These are phyloP conservation scores for Arthrobotrys conoides DNA, from an alignment of 2,329 filamentous ascomycete species.

Conservation along the genomic window DNA sequence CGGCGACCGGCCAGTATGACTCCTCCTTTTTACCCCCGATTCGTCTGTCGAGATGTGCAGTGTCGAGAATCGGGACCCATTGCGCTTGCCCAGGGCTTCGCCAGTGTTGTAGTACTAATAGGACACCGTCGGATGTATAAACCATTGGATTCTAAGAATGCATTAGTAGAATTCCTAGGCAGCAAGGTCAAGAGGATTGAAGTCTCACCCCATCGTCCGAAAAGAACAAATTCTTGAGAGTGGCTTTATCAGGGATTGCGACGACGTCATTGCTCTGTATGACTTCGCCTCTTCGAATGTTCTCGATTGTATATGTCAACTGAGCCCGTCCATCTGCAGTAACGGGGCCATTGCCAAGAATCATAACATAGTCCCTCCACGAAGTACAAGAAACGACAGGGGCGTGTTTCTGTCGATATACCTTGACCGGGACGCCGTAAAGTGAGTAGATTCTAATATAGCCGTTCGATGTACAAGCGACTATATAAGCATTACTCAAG, in stretches of 20 bases:
- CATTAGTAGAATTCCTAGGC: constrained; percentile 26
- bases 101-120: constrained; percentile 92
- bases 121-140: constrained; percentile 91
- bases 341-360: constrained; percentile 91
- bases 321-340: constrained; percentile 82
- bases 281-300: constrained; percentile 92
- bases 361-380: constrained; percentile 96
- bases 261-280: constrained; percentile 94
- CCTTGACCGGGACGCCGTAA: constrained; percentile 87
- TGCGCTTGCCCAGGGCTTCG: constrained; percentile 84
- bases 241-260: constrained; percentile 81
- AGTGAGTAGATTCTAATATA: constrained; percentile 95
- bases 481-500: constrained; percentile 89
- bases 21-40: constrained; percentile 88
- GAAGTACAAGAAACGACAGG: constrained; percentile 93
- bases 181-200: not conserved
- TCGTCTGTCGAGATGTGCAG: constrained; percentile 83
- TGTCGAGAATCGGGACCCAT: constrained; percentile 95
- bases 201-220: constrained; percentile 84
- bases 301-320: constrained; percentile 91
- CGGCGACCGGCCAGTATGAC: constrained; percentile 93
- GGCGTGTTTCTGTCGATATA: constrained; percentile 91
- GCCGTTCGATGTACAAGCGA: constrained; percentile 86
- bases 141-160: constrained; percentile 84
- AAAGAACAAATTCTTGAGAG: constrained; percentile 88